Conservation (phyloP, 2,329 filamentous ascomycete species). For the Aspergillus quadricinctus region DNA sequence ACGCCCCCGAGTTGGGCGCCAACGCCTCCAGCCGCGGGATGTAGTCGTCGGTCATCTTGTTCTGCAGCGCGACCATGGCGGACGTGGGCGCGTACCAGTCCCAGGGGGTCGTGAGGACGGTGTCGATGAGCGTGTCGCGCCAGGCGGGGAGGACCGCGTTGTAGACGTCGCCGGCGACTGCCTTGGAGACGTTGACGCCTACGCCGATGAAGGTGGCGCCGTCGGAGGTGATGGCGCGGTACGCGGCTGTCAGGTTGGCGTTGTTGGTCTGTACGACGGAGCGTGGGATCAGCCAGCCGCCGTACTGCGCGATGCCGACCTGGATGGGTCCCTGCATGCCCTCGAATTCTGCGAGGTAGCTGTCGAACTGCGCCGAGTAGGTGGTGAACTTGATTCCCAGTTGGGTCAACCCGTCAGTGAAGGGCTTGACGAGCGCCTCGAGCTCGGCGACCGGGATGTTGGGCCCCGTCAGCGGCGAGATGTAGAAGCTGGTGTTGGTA, state of each 20-base stretch:
- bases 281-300: conserved; percentile 33
- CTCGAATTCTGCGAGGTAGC: conserved; percentile 31
- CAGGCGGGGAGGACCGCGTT: conserved; percentile 43
- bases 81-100: conserved; percentile 28
- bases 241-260: conserved; percentile 26
- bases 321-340: conserved; percentile 26
- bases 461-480: conserved; percentile 47
- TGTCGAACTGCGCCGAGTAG: conserved; percentile 25
- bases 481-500: conserved; percentile 47
- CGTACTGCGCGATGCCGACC: conserved; percentile 38
- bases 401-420: conserved; percentile 37
- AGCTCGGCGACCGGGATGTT: conserved; percentile 44
- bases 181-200: conserved; percentile 35
- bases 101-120: conserved; percentile 35
- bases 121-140: conserved; percentile 41
- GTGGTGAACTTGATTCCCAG: conserved; percentile 31
- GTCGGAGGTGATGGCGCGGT: conserved; percentile 31
- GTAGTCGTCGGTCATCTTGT: conserved; percentile 37
- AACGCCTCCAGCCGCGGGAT: conserved; percentile 34
- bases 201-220: conserved; percentile 35
- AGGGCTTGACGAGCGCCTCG: conserved; percentile 44
- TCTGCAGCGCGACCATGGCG: conserved; percentile 32
- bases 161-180: conserved; percentile 36
- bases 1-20: conserved; percentile 36
- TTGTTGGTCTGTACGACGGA: conserved; percentile 30